phyloP scores from a whole-genome alignment of 2,329 filamentous ascomycete species.

The Coleophoma cylindrospora region DNA sequence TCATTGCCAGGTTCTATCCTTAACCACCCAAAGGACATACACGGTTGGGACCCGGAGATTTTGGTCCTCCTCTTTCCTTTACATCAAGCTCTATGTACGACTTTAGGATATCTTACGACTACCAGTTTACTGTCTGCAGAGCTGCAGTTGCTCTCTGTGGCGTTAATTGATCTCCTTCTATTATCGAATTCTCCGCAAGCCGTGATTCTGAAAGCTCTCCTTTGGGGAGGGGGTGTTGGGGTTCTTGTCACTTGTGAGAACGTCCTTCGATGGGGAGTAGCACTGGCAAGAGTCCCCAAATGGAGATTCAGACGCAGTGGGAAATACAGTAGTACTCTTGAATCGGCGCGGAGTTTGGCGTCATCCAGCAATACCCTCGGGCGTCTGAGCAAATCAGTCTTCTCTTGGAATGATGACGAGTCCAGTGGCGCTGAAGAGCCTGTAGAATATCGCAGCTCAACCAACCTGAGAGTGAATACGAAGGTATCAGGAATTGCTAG shows the following conservation, averaged over 20 bases:
- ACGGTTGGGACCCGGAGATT: constrained; percentile 26
- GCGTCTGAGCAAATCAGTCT: constrained; percentile 7
- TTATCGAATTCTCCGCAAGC: constrained; percentile 78
- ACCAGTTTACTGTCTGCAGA: constrained; percentile 86
- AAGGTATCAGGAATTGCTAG: constrained; percentile 1
- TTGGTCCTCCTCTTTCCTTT: constrained; percentile 68
- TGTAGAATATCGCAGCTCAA: not conserved
- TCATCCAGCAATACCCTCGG: not conserved
- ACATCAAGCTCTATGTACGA: constrained; percentile 70
- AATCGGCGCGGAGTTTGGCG: not conserved
- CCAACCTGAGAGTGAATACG: constrained; percentile 12
- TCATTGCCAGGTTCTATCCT: not conserved
- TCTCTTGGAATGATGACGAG: constrained; percentile 14
- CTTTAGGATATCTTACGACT: constrained; percentile 76
- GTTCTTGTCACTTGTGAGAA: constrained; percentile 69
- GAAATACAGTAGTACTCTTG: not conserved
- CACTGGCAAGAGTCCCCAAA: constrained; percentile 80
- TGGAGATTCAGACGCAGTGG: constrained; percentile 73
- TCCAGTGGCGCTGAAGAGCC: constrained; percentile 17
- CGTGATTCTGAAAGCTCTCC: constrained; percentile 75
- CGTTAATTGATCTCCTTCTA: constrained; percentile 75
- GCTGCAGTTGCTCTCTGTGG: constrained; percentile 78
- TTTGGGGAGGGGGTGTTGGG: constrained; percentile 79
- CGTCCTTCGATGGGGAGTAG: constrained; percentile 77
- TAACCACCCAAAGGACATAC: constrained; percentile 2